Base-by-base conservation (phyloP, 2,329 filamentous ascomycete species). In the Aspergillaceae sp. region DNA sequence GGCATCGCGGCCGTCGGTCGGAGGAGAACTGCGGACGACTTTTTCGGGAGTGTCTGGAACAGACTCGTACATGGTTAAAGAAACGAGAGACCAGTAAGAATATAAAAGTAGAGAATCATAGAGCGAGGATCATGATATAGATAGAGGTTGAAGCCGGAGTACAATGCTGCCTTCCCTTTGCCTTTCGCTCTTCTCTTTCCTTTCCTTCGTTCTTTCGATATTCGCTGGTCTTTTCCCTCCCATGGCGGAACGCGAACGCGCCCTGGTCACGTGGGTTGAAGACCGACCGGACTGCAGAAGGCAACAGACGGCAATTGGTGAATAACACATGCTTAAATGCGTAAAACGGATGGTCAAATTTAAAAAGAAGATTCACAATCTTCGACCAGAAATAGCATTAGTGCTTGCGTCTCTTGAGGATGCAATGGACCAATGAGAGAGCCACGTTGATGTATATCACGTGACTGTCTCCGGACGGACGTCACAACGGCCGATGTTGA, bases 1-100 rank as follows among this genome's bases (percentile, higher is more conserved):
- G 37, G 66, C 68, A 45, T 74, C 59, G 8, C 51, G 48, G 42
- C 52, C 53, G 29, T 44, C 43, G 19, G 40, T 42, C 10, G 56
- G 53, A 41, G 57, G 56, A 44, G 58, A 59, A 47, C 56, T 55
- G 43, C 56, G 53, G 29, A 63, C 58, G 48, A 56, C 51, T 54
- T 56, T 63, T 60, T 67, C 49, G 5, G 71, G 70, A 29, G 69
- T 72, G 49, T 69, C 66, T 30, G 62, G 64, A 10, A 71, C 61
- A 10, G 59, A 59, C 41, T 70, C 64, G 37, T 66, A 58, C 67
- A 72, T 71, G 36, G 42, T 54, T 43, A 41, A 41, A 41, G n/a
- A 5, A n/a, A 26, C 26, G 28, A 11, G 29, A n/a, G 28, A 11
- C 28, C 38, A 40, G 38, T 40, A 40, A 29, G 19, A 40, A 29